Base-by-base conservation (phyloP, 164 flowering plant genomes). In the Pachysandra terminalis region DNA sequence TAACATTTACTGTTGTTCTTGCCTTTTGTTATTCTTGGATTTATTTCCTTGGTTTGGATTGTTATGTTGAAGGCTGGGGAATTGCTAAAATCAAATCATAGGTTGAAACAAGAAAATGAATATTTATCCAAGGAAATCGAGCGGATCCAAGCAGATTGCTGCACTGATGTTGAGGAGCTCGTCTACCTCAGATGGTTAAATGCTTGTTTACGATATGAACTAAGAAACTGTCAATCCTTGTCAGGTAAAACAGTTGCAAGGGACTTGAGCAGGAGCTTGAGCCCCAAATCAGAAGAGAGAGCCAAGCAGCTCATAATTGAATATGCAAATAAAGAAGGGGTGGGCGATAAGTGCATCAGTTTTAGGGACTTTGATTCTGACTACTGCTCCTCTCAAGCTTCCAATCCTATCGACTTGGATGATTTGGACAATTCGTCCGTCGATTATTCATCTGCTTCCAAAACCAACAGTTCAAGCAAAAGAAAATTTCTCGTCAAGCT, bases 171-270 rank as follows among this genome's bases (percentile, higher is more conserved):
- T 73, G 98, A 96, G 69, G 97, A 93, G 69, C 77, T 93, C 23
- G 98, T 96, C 52, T 93, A 96, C 78, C 90, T 93, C 35, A 80
- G 87, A 26, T 96, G 99, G 98, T 68, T 96, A 24, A 96, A 96
- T 67, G 99, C 99, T 58, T 96, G 98, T 71, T 77, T 96, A 41
- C 77, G 99, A 14, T 86, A 86, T 64, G 98, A 96, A 68, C 81
- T 96, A 49, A 78, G 95, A 64, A 84, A 90, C 70, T 86, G 77
- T 69, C 82, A 90, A 63, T 81, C 90, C 0, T 76, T 76, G 24
- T 69, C 82, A 10, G 93, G 91, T 61, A 90, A 85, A 81, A 85
- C 88, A 15, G 81, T 82, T 59, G 98, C 98, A 1, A 78, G 87
- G 67, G 95, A 96, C 77, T 85, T 96, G 7, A 90, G 92, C 81